Evolutionary conservation across 306 rosid species (phyloP).

Genomic region (Pterocarpus macrocarpus): DNA sequence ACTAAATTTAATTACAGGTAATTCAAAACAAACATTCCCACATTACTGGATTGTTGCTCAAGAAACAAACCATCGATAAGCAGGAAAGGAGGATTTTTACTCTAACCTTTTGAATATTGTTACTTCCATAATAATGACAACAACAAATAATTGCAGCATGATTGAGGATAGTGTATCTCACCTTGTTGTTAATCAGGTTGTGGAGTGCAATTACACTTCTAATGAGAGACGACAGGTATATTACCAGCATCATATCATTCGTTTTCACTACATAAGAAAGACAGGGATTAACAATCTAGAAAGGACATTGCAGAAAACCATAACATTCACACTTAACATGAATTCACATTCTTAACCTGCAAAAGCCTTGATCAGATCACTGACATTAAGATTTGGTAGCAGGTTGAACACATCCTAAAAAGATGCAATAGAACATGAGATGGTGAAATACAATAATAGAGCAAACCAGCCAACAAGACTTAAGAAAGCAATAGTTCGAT

Average conservation of each 20-base stretch:
- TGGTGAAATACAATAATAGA: constrained; percentile 16
- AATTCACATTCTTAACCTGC: constrained; percentile 44
- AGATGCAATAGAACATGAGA: constrained; percentile 26
- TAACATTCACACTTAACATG: constrained; percentile 3
- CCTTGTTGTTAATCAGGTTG: constrained; percentile 63
- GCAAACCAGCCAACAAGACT: background rate
- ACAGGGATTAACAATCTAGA: constrained; percentile 35
- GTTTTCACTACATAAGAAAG: constrained; percentile 55
- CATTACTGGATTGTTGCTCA: background rate
- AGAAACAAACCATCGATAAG: background rate
- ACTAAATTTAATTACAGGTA: background rate
- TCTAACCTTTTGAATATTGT: background rate
- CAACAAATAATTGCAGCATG: constrained; percentile 26
- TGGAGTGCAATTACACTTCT: constrained; percentile 59
- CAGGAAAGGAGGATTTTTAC: background rate
- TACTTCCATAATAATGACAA: background rate
- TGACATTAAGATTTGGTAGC: constrained; percentile 57
- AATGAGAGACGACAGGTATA: constrained; percentile 57
- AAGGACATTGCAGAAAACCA: constrained; percentile 11
- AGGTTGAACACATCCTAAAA: constrained; percentile 54
- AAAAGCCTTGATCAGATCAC: constrained; percentile 54
- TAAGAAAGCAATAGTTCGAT: background rate
- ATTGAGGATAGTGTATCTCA: constrained; percentile 31
- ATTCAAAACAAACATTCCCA: constrained; percentile 3
- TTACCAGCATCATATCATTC: constrained; percentile 58